Percentiles rank a stretch among this genome's conserved stretches.
phyloP scores from a whole-genome alignment of 2,329 filamentous ascomycete species.

The Pyrenochaeta sp. region DNA sequence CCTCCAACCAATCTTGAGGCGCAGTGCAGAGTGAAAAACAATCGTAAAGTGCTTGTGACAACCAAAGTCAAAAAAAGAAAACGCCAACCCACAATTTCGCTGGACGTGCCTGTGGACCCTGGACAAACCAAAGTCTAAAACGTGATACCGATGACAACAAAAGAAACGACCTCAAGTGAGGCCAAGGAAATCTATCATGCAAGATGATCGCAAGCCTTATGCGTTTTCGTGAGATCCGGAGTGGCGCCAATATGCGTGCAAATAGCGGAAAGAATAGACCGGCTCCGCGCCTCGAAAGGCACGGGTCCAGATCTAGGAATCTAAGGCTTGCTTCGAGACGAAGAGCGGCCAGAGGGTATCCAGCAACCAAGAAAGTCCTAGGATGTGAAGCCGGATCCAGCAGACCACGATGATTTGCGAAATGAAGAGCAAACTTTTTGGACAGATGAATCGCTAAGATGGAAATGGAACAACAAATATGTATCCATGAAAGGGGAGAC shows the following conservation, averaged over 20 bases:
- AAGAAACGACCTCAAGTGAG: conserved; percentile 30
- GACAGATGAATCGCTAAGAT: conserved; percentile 42
- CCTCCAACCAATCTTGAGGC: conserved; percentile 36
- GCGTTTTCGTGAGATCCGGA: conserved; percentile 47
- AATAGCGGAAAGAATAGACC: conserved; percentile 42
- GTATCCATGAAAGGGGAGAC: conserved; percentile 25
- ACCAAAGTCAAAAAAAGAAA: conserved; percentile 26
- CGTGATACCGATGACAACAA: conserved; percentile 31
- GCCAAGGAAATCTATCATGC: conserved; percentile 49
- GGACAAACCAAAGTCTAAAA: conserved; percentile 43
- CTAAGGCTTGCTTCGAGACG: conserved; percentile 24
- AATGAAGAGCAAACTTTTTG: conserved; percentile 41
- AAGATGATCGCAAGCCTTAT: conserved; percentile 45
- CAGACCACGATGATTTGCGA: conserved; percentile 17
- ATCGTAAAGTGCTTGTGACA: conserved; percentile 40
- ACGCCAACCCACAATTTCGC: conserved; percentile 47
- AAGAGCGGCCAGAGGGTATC: conserved; percentile 30
- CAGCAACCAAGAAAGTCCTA: conserved; percentile 22
- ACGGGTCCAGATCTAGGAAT: conserved; percentile 23
- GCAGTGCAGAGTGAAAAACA: conserved; percentile 30
- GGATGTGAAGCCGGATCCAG: conserved; percentile 15
- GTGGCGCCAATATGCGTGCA: conserved; percentile 45
- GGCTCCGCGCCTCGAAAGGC: conserved; percentile 22
- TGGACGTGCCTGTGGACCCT: conserved; percentile 38
- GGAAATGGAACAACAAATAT: conserved; percentile 32